Evolutionary conservation across 495 filamentous ascomycete genomes (phyloP).

Genomic region (Cercophora newfieldiana): DNA sequence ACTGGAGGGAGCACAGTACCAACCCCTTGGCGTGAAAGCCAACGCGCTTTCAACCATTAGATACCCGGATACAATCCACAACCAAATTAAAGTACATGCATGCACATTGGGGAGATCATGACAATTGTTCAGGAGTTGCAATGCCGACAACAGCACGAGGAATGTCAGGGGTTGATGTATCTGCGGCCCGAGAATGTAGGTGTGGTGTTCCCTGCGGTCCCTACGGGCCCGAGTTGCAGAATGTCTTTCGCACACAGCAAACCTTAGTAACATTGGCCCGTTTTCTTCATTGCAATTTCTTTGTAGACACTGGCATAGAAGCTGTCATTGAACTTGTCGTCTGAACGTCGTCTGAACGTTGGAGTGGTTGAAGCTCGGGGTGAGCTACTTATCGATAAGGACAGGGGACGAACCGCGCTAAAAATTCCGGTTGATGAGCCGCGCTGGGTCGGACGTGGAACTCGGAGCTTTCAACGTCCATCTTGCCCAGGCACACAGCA

Average conservation of each 20-base stretch:
- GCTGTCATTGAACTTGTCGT: neutral
- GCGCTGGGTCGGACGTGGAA: conserved; percentile 11
- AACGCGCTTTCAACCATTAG: neutral
- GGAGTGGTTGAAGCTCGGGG: neutral
- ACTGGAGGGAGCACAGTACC: conserved; percentile 2
- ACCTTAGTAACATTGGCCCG: too few relatives aligned
- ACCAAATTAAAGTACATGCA: neutral
- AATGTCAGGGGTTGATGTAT: too few relatives aligned
- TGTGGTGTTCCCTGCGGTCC: too few relatives aligned
- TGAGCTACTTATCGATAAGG: conserved; percentile 39
- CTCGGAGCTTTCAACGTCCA: conserved; percentile 22
- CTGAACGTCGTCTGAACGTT: neutral
- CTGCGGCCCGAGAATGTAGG: too few relatives aligned
- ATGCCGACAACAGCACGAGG: too few relatives aligned
- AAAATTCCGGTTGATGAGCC: conserved; percentile 27
- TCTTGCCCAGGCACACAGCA: conserved; percentile 23
- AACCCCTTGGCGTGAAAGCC: neutral
- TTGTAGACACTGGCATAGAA: neutral
- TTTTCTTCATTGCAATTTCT: too few relatives aligned
- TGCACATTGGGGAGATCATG: too few relatives aligned
- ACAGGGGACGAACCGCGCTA: conserved; percentile 17
- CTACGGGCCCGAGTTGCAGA: too few relatives aligned
- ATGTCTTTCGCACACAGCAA: too few relatives aligned
- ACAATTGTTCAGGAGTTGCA: too few relatives aligned
- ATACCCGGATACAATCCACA: conserved; percentile 15